Percentiles rank a stretch among this genome's conserved stretches.
These are phyloP conservation scores for Orbilia ellipsospora DNA, from an alignment of 2,329 filamentous ascomycete species.

Conservation along the genomic window DNA sequence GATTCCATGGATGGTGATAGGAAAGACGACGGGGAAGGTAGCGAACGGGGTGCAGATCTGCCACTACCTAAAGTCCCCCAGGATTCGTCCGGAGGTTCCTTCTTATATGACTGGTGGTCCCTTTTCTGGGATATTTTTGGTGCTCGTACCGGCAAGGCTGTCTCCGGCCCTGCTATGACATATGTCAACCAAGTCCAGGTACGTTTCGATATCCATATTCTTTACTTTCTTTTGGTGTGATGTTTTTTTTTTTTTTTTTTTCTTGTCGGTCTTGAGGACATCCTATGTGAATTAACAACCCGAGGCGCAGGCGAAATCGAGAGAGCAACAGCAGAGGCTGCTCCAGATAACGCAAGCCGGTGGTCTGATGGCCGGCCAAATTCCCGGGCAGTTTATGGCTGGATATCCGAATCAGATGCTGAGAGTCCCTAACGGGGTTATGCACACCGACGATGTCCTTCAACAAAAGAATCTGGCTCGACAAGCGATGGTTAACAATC, in stretches of 20 bases:
- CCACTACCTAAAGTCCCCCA: conserved; percentile 77
- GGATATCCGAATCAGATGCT: conserved; percentile 59
- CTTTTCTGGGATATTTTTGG: conserved; percentile 97
- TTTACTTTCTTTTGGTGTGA: conserved; percentile 29
- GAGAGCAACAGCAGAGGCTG: conserved; percentile 80
- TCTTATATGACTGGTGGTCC: conserved; percentile 97
- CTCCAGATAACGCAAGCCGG: conserved; percentile 70
- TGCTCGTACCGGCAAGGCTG: conserved; percentile 77
- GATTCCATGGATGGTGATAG: conserved; percentile 85
- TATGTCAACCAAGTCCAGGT: conserved; percentile 89
- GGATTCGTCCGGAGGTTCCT: conserved; percentile 76
- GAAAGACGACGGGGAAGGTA: conserved; percentile 68
- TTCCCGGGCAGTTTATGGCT: conserved; percentile 57
- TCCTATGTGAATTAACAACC: conserved; percentile 57
- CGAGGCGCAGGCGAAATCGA: conserved; percentile 67
- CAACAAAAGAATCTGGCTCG: conserved; percentile 58
- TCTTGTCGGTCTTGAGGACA: neutral
- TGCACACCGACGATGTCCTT: conserved; percentile 57
- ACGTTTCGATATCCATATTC: conserved; percentile 60
- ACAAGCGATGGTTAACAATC: conserved; percentile 59
- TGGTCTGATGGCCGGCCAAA: conserved; percentile 57
- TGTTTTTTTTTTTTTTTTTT: conserved; percentile 16
- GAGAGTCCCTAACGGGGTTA: conserved; percentile 57
- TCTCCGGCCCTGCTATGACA: conserved; percentile 68
- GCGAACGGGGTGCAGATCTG: conserved; percentile 75